Evolutionary conservation across 164 flowering plant genomes (phyloP).

Genomic region (Macadamia tetraphylla): DNA sequence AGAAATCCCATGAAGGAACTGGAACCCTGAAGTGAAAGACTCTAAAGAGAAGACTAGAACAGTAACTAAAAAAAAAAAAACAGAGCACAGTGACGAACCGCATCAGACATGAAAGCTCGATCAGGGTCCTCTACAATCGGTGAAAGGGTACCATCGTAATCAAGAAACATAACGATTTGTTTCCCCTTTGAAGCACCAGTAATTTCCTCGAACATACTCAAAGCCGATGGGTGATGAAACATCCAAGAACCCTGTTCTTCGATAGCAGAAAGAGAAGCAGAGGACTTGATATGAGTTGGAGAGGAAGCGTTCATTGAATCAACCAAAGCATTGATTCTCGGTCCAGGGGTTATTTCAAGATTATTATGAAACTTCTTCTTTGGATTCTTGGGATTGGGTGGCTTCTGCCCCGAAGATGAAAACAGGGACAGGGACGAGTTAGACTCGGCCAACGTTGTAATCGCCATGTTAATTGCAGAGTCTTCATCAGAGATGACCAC

Average conservation of each 20-base stretch:
- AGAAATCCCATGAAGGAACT: background rate
- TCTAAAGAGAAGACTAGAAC: background rate
- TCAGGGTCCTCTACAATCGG: conserved; percentile 93
- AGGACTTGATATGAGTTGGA: conserved; percentile 56
- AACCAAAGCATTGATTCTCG: conserved; percentile 51
- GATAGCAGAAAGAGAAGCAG: conserved; percentile 16
- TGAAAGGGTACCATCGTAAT: conserved; percentile 89
- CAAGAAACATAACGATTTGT: conserved; percentile 73
- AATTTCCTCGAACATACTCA: conserved; percentile 65
- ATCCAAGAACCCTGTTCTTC: conserved; percentile 33
- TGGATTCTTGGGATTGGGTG: conserved; percentile 19
- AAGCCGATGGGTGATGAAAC: conserved; percentile 71
- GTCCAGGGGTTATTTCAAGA: conserved; percentile 34
- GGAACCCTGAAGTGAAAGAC: background rate
- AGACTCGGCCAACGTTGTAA: conserved; percentile 20
- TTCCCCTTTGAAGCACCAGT: conserved; percentile 56
- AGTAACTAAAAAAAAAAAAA: background rate
- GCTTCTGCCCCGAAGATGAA: conserved; percentile 28
- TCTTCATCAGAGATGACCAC: conserved; percentile 36
- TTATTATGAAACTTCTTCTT: conserved; percentile 29
- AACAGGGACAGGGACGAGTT: conserved; percentile 23
- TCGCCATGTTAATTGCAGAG: conserved; percentile 23
- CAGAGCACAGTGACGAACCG: conserved; percentile 31
- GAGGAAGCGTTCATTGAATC: conserved; percentile 94
- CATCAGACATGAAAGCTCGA: conserved; percentile 74